Evolutionary conservation across 345 rosid species (phyloP).

Genomic region (Syzygium aromaticum): DNA sequence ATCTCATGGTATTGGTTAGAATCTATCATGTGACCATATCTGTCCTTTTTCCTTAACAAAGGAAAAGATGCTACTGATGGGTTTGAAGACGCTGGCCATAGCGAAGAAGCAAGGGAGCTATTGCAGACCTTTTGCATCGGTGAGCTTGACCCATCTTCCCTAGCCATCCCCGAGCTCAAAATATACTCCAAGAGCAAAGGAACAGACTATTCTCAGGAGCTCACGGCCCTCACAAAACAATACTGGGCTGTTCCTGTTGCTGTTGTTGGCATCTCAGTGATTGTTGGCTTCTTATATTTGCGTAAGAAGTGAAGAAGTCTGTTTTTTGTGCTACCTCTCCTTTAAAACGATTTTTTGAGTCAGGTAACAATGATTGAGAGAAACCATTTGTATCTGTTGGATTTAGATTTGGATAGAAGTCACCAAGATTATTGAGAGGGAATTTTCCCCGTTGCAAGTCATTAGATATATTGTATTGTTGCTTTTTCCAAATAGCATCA

Average conservation of each 20-base stretch:
- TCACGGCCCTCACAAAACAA: conserved; percentile 44
- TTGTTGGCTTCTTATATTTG: conserved; percentile 44
- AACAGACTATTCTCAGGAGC: conserved; percentile 19
- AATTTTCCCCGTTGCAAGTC: neutral
- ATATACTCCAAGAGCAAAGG: conserved; percentile 33
- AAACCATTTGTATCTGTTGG: neutral
- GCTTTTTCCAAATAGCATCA: neutral
- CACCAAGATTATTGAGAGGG: neutral
- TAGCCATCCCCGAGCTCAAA: conserved; percentile 55
- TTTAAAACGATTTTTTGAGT: neutral
- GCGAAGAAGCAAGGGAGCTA: conserved; percentile 60
- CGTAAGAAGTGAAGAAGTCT: conserved; percentile 40
- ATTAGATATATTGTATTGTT: neutral
- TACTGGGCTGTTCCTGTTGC: conserved; percentile 69
- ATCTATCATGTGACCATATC: neutral
- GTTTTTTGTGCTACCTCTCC: neutral
- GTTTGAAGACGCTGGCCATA: conserved; percentile 91
- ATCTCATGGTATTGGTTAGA: neutral
- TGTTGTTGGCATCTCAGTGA: conserved; percentile 48
- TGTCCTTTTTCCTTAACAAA: conserved; percentile 9
- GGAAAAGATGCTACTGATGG: conserved; percentile 82
- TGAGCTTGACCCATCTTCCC: conserved; percentile 51
- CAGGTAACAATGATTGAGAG: neutral
- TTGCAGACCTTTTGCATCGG: conserved; percentile 60
- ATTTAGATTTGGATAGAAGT: neutral